Evolutionary conservation across 192 early-diverging fungal species (phyloP), one percentile per base, ranked within the genome.

Genomic region (Coemansia sp.): DNA sequence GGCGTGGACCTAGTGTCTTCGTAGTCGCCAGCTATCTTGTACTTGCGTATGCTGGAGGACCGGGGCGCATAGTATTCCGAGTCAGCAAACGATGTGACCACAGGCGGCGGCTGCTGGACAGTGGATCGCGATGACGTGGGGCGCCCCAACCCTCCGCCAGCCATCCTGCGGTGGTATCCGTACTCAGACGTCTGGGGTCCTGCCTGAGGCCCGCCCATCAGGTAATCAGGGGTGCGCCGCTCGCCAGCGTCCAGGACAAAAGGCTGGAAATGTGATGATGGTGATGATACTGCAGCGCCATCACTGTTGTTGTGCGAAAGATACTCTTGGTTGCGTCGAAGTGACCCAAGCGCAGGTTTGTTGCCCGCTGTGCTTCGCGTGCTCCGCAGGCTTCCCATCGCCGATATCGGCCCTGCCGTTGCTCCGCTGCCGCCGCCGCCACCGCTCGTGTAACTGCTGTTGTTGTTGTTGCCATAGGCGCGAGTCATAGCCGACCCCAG

Each of bases 321-420:
- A 35, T 60, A 60, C 28, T 29, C 61, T 25, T 45, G 25, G 46
- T 51, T 62, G 61, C 28, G 31, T 31, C 12, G 31, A 37, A 25
- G 62, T 58, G n/a, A 58, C 29, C n/a, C 23, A 5, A 18, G 23
- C 28, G 30, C 28, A 15, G 21, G 29, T 53, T 28, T 30, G 52
- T 28, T 53, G 5, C 62, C 61, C 4, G 51, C 63, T 33, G 29
- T 67, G 68, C 64, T 74, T 21, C 77, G 68, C 0, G 77, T 80
- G 68, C 65, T 80, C 28, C 77, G 68, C 49, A 80, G 66, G 31
- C 77, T 80, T 45, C 77, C 77, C 46, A 40, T 74, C 66, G 37
- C 42, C 51, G 37, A 59, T 16, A n/a, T 31, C 56, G n/a, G 49
- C 45, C 60, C 69, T 58, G 31, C 61, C 56, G 42, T 15, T 58